Evolutionary conservation across 2,329 filamentous ascomycete genomes (phyloP).

Genomic region (Hypoxylon sp.): DNA sequence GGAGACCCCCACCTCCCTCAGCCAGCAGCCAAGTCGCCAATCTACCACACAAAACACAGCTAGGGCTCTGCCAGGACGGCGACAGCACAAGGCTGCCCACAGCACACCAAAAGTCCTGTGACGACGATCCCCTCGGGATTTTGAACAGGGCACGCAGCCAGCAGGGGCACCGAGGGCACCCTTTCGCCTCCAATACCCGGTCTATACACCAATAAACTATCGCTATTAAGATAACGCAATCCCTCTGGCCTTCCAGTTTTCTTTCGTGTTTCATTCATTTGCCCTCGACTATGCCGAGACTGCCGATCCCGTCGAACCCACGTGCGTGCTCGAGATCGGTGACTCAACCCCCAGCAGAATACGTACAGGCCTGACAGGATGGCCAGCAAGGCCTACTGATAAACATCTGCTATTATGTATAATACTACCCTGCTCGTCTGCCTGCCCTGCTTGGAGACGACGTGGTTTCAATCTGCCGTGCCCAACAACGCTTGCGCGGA

Average conservation of each 20-base stretch:
- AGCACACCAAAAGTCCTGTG: background rate
- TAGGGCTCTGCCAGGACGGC: too few species aligned
- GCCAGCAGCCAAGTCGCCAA: too few species aligned
- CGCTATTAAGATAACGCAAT: constrained; percentile 31
- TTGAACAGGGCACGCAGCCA: too few species aligned
- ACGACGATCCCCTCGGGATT: constrained; percentile 13
- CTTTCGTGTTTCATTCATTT: constrained; percentile 24
- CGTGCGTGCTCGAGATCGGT: constrained; percentile 29
- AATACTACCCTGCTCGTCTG: constrained; percentile 4
- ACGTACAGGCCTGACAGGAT: background rate
- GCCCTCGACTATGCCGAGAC: constrained; percentile 19
- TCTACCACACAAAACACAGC: too few species aligned
- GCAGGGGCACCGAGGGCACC: too few species aligned
- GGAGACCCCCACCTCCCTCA: background rate
- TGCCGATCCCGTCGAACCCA: constrained; percentile 28
- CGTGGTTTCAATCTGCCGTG: constrained; percentile 26
- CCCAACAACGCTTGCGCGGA: constrained; percentile 8
- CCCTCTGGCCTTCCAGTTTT: constrained; percentile 28
- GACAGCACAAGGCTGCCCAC: too few species aligned
- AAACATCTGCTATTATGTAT: too few species aligned
- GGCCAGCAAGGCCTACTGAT: background rate
- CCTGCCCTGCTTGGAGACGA: constrained; percentile 6
- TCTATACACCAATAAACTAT: constrained; percentile 19
- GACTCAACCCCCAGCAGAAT: constrained; percentile 13
- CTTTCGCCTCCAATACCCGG: constrained; percentile 17